These are phyloP conservation scores for Gamarada debralockiae DNA, from an alignment of 495 filamentous ascomycete genomes.

Conservation along the genomic window DNA sequence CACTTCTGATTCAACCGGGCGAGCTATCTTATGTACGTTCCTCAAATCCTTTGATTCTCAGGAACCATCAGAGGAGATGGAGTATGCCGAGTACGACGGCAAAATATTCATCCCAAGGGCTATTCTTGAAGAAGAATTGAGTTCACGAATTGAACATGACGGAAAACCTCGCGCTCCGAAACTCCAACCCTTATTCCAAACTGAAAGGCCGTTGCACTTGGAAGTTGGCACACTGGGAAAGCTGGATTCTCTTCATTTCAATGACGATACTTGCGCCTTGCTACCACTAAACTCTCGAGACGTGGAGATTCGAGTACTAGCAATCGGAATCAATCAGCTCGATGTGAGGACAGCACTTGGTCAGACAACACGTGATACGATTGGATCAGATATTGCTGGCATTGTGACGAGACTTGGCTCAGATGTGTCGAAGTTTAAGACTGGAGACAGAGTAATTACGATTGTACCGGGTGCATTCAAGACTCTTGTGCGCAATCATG, in stretches of 20 bases:
- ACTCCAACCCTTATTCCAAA: background rate
- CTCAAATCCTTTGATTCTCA: conserved; percentile 1
- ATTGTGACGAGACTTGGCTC: conserved; percentile 13
- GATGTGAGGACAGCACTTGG: conserved; percentile 30
- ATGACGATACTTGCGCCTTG: conserved; percentile 11
- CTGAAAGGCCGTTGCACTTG: conserved; percentile 3
- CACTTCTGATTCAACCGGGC: background rate
- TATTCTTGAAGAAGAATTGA: conserved; percentile 2
- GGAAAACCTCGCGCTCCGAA: background rate
- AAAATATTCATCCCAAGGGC: conserved; percentile 8
- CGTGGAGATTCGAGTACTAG: conserved; percentile 25
- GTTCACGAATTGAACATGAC: conserved; percentile 2
- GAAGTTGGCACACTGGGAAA: conserved; percentile 18
- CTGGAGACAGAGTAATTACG: background rate
- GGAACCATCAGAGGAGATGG: background rate
- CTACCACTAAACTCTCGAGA: conserved; percentile 7
- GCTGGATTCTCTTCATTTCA: conserved; percentile 20
- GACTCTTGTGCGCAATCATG: background rate
- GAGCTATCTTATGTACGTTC: conserved; percentile 1
- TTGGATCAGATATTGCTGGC: conserved; percentile 18
- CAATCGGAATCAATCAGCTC: conserved; percentile 30
- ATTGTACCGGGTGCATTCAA: background rate
- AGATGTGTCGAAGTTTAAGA: background rate
- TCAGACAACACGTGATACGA: conserved; percentile 2
- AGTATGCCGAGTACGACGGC: conserved; percentile 12